These are phyloP conservation scores for Leccinum ochraceum DNA, from an alignment of 768 basidiomycete genomes.

Conservation along the genomic window DNA sequence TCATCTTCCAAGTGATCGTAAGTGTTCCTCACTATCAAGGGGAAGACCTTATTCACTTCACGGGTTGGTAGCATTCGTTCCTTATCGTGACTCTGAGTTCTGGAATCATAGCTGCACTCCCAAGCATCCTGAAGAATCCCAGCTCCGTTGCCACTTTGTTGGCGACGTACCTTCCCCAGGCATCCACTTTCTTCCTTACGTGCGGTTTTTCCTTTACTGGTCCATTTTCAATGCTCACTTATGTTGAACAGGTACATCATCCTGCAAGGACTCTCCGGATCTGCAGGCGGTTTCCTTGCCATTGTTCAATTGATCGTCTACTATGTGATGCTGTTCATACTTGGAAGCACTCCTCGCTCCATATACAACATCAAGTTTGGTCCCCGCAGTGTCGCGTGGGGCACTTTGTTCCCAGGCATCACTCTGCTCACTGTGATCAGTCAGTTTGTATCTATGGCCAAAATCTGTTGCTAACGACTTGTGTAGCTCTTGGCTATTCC, in stretches of 20 bases:
- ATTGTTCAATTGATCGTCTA: constrained; percentile 76
- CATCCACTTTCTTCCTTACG: constrained; percentile 92
- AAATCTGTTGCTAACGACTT: constrained; percentile 2
- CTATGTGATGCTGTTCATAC: constrained; percentile 85
- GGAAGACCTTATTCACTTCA: not conserved
- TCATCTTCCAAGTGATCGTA: constrained; percentile 90
- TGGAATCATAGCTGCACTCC: constrained; percentile 76
- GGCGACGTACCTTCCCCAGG: constrained; percentile 75
- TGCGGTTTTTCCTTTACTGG: constrained; percentile 32
- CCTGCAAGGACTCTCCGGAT: constrained; percentile 77
- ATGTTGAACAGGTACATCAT: constrained; percentile 60
- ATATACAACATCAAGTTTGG: constrained; percentile 83
- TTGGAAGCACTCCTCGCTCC: constrained; percentile 87
- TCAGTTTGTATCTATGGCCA: constrained; percentile 36
- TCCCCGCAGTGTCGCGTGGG: constrained; percentile 68
- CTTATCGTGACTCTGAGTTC: constrained; percentile 83
- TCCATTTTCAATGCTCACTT: not conserved
- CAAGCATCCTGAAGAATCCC: constrained; percentile 65
- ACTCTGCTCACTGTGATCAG: constrained; percentile 85
- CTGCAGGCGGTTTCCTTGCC: constrained; percentile 79
- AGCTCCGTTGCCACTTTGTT: constrained; percentile 66
- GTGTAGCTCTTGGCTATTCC: constrained; percentile 70
- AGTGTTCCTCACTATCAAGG: constrained; percentile 33
- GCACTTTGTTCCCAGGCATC: constrained; percentile 66
- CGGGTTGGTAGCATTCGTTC: constrained; percentile 77